Base-by-base conservation (phyloP, 768 basidiomycete genomes). In the Lactifluus hygrophoroides region DNA sequence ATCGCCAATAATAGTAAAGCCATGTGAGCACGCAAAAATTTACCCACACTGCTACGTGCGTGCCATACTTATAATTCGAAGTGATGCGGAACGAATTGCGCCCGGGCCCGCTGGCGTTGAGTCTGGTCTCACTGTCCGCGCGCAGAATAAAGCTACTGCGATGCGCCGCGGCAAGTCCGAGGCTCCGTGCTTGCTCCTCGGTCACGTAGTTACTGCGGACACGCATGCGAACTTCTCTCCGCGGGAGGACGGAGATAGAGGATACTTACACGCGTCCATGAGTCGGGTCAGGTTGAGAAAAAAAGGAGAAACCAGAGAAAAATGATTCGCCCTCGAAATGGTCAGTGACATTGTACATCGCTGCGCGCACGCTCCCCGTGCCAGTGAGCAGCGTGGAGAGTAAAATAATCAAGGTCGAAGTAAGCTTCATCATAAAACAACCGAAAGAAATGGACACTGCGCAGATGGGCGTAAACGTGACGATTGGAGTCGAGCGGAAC, bases 221-320 rank as follows among this genome's bases (percentile, higher is more conserved):
- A 23, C 19, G 21, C 10, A 21, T 21, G 11, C 23, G 11, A 10
- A 14, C 21, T 21, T 43, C n/a, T 43, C 21, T n/a, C n/a, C 4
- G 42, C 42, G 21, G 42, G 42, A 43, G 42, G 21, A 11, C 21
- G 21, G 42, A 13, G 11, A 4, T 10, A 21, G n/a, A n/a, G 11
- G 10, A 25, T 37, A 45, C 80, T 64, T 68, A 85, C 85, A 88
- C 85, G 52, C 84, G 75, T 30, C 85, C 85, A 61, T 84, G 74
- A 7, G 85, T 86, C 3, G 85, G 85, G 65, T 87, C 85, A 1
- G 77, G 16, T 38, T 80, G 77, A 19, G 73, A 72, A 64, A 81
- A 65, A 63, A 75, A 76, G 4, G 66, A 60, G 64, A 86, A 86
- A 10, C 73, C 67, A n/a, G 71, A 69, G 56, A 80, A 73, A 64